Evolutionary conservation across 768 basidiomycete species (phyloP), one percentile per base, ranked within the genome.

Genomic region (Multifurca ochricompacta): DNA sequence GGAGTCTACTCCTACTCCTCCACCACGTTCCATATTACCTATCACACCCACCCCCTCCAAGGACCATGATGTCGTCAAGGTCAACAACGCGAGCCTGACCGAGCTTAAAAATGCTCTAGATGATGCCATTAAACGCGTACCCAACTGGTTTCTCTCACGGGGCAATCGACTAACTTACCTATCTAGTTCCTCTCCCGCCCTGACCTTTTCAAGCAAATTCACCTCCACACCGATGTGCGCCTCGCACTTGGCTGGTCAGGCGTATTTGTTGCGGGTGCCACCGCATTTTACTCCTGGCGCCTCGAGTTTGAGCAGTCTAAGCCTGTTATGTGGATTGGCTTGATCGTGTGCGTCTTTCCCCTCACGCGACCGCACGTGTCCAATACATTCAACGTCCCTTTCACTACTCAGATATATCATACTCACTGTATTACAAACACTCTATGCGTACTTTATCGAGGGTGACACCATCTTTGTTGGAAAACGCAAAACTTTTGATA

Each of bases 231-330:
- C 1, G 93, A 96, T 65, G 83, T 96, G 10, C 82, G 90, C 45
- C 78, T 98, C 39, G 82, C 73, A 0, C 76, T 97, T 11, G 95
- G 95, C 27, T 97, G 91, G 87, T 71, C 83, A 14, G 81, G 86
- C 58, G 87, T 92, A 43, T 77, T 92, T 54, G 76, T 94, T 14
- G 91, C 93, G 19, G 78, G 77, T 40, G 85, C 79, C 11, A 91
- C 90, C 27, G 86, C 85, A 31, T 73, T 90, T 39, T 95, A 95
- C 64, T 89, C 91, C 31, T 91, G 84, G 70, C 84, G 86, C 64
- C 72, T 85, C 41, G 86, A 88, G n/a, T 98, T 95, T 67, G 89
- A 95, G 68, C 78, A 84, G 67, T 82, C 87, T 57, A 95, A 96
- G 70, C 77, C 80, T 10, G 80, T 80, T 30, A 80, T 95, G 18